Evolutionary conservation across 2,329 filamentous ascomycete species (phyloP).

Genomic region (Didymella lethalis): DNA sequence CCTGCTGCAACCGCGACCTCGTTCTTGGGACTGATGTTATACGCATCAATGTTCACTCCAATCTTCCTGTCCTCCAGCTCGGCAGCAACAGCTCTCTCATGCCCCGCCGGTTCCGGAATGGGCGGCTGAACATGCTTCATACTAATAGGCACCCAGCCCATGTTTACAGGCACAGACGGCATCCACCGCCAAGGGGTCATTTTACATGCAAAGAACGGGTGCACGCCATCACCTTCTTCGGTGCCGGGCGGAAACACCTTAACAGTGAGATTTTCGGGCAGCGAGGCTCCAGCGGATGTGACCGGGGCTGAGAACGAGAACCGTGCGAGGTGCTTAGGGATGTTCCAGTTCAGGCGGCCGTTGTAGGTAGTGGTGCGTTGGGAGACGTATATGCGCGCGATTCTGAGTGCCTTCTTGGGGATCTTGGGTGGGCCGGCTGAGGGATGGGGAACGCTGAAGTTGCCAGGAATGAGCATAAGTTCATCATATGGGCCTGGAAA

Average conservation of each 20-base stretch:
- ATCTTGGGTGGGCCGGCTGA: slow-evolving; percentile 27
- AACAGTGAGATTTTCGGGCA: slow-evolving; percentile 33
- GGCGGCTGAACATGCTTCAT: slow-evolving; percentile 37
- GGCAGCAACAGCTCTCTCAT: slow-evolving; percentile 17
- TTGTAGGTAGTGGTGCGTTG: slow-evolving; percentile 46
- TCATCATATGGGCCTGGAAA: slow-evolving; percentile 43
- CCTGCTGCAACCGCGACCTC: slow-evolving; percentile 33
- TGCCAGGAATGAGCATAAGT: slow-evolving; percentile 43
- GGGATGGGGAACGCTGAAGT: slow-evolving; percentile 36
- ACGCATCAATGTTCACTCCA: slow-evolving; percentile 28
- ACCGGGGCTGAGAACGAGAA: slow-evolving; percentile 42
- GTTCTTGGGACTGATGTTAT: slow-evolving; percentile 31
- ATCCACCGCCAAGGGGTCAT: slow-evolving; percentile 41
- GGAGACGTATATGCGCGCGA: slow-evolving; percentile 46
- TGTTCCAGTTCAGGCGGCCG: slow-evolving; percentile 47
- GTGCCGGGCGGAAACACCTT: slow-evolving; percentile 38
- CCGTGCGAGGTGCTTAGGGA: slow-evolving; percentile 47
- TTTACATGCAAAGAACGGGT: slow-evolving; percentile 39
- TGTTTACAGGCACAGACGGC: slow-evolving; percentile 36
- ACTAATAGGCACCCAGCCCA: slow-evolving; percentile 34
- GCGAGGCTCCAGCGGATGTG: slow-evolving; percentile 24
- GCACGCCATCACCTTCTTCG: slow-evolving; percentile 31
- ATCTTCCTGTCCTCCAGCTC: slow-evolving; percentile 17
- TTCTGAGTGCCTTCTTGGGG: slow-evolving; percentile 40
- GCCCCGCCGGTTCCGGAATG: slow-evolving; percentile 23